Evolutionary conservation across 345 rosid species (phyloP).

Genomic region (Lepidium sativum): DNA sequence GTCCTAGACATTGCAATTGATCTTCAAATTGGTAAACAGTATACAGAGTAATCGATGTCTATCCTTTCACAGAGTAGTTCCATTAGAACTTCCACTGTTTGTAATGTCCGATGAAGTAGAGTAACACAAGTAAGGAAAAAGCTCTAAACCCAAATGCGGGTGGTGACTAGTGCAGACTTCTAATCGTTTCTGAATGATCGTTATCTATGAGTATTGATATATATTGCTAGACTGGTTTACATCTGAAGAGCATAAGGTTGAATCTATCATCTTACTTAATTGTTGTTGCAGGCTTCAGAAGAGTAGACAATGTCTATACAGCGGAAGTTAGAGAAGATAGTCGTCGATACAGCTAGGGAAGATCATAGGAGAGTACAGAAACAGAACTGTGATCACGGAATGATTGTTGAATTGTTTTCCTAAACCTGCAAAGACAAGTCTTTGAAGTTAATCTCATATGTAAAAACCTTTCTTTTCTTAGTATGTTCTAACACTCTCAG

Average conservation of each 20-base stretch:
- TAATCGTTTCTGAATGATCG: not conserved
- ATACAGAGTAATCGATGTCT: not conserved
- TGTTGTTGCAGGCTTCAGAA: slow-evolving; percentile 4
- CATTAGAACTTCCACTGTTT: not conserved
- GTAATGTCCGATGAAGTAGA: not conserved
- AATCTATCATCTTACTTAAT: not conserved
- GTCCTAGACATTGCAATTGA: not conserved
- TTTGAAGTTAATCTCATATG: not conserved
- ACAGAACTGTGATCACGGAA: not conserved
- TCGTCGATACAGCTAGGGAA: too few species aligned
- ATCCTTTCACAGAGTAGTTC: not conserved
- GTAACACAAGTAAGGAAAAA: not conserved
- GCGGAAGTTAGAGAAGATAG: not conserved
- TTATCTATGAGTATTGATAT: not conserved
- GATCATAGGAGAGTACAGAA: not conserved
- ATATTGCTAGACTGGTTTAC: not conserved
- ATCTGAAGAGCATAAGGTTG: not conserved
- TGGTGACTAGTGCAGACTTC: not conserved
- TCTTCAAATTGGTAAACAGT: not conserved
- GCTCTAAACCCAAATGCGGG: not conserved
- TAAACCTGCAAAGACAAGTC: not conserved
- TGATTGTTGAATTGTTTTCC: slow-evolving; percentile 3
- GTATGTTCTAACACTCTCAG: not conserved
- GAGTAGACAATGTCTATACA: not conserved
- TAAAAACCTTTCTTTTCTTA: not conserved